A percentile compares a stretch with the other conserved stretches of the same genome.
These are phyloP conservation scores for Phytophthora pseudosyringae DNA, from an alignment of 352 stramenopile species.

Conservation along the genomic window DNA sequence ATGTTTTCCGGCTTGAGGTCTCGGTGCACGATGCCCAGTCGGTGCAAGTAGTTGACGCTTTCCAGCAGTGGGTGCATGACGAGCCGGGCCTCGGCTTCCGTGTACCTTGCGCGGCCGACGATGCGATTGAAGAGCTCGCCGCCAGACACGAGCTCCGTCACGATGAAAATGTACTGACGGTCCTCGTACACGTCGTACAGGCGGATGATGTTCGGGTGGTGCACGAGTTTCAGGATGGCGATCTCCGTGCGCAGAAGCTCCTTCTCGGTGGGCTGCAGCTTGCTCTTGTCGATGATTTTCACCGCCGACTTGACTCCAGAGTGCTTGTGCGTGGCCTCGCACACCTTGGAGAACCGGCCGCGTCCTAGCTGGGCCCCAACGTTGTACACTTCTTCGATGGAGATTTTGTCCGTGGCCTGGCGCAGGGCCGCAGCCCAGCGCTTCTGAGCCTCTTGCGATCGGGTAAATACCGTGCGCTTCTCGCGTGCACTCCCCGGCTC, in stretches of 20 bases:
- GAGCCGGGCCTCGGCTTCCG: conserved; percentile 87
- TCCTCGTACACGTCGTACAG: conserved; percentile 93
- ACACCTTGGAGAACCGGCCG: conserved; percentile 91
- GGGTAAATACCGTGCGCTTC: conserved; percentile 86
- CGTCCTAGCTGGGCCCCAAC: conserved; percentile 88
- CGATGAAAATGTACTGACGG: conserved; percentile 96
- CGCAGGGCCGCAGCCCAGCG: conserved; percentile 81
- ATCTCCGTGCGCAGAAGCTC: conserved; percentile 94
- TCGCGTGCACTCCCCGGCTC: conserved; percentile 71
- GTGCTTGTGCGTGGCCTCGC: conserved; percentile 71
- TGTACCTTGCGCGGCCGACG: conserved; percentile 86
- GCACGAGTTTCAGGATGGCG: conserved; percentile 93
- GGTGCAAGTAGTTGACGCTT: conserved; percentile 91
- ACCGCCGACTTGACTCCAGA: conserved; percentile 82
- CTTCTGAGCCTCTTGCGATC: conserved; percentile 73
- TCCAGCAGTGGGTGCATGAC: conserved; percentile 91
- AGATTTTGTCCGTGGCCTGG: conserved; percentile 86
- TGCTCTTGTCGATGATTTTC: conserved; percentile 95
- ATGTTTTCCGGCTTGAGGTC: conserved; percentile 92
- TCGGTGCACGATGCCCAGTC: conserved; percentile 91
- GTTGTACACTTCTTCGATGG: conserved; percentile 92
- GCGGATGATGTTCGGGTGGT: conserved; percentile 88
- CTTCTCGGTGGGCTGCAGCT: conserved; percentile 86
- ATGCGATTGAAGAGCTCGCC: conserved; percentile 98
- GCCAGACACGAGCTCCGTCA: conserved; percentile 97